Evolutionary conservation across 768 basidiomycete species (phyloP).

Genomic region (Filobasidium wieringae): DNA sequence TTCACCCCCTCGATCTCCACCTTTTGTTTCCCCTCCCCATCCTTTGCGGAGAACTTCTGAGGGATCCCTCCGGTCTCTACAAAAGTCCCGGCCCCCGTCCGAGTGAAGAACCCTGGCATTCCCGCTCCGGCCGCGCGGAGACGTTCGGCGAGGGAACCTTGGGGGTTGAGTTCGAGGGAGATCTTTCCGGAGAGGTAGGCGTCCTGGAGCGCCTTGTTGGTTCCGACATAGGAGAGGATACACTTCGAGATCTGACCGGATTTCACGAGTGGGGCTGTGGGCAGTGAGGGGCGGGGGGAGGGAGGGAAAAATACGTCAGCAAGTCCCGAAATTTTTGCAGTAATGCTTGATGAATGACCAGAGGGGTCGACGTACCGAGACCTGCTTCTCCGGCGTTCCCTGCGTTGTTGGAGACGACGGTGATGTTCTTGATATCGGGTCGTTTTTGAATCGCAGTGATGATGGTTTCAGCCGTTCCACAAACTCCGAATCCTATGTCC

Average conservation of each 20-base stretch:
- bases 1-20: conserved; percentile 24
- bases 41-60: conserved; percentile 17
- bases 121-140: conserved; percentile 29
- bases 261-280: conserved; percentile 24
- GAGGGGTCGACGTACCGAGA: conserved; percentile 18
- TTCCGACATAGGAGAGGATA: conserved; percentile 31
- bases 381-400: conserved; percentile 27
- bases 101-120: conserved; percentile 32
- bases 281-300: background rate
- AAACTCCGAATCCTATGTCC: conserved; percentile 27
- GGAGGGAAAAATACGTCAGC: background rate
- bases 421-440: conserved; percentile 24
- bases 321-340: background rate
- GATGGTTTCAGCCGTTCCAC: conserved; percentile 35
- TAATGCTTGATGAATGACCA: background rate
- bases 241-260: conserved; percentile 25
- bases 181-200: conserved; percentile 29
- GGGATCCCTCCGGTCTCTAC: conserved; percentile 35
- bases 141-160: conserved; percentile 33
- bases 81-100: conserved; percentile 31
- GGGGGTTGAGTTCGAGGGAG: conserved; percentile 29
- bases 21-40: conserved; percentile 21
- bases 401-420: conserved; percentile 33
- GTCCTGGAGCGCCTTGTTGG: conserved; percentile 31
- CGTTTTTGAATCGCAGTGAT: conserved; percentile 24